Evolutionary conservation across 179 eudicot genomes (phyloP), one percentile per base, ranked within the genome.

Genomic region (Camellia oleifera): DNA sequence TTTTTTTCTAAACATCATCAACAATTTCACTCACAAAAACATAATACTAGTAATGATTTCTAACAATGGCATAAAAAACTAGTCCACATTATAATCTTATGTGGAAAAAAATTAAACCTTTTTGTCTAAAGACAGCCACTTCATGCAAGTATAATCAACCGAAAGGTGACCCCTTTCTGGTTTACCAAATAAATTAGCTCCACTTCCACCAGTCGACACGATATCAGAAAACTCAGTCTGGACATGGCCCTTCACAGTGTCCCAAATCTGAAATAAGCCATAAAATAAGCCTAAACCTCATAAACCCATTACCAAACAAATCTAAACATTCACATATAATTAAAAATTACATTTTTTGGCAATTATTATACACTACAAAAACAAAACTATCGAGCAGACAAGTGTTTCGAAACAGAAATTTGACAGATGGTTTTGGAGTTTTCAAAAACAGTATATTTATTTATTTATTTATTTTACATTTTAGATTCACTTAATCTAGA

Each of bases 141-240:
- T 92, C 98, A 97, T 97, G 77, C 99, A 97, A 44, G 93, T 92
- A 82, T 94, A 97, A 89, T 97, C 98, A 81, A 94, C 86, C 0
- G 99, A 97, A 85, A 91, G 94, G 69, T 97, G 98, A 18, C 97
- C 97, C 77, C 86, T 85, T 78, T 89, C 92, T 3, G 89, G 83
- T 78, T 91, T 91, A 42, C 82, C 84, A 11, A 91, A 87, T 75
- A 92, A 82, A 80, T 87, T 77, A 0, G 82, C 14, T 45, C 82
- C 93, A 56, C 83, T 17, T 45, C 82, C 93, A 56, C 83, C 90
- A 0, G 80, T 67, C 45, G 89, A 86, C 45, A 66, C 88, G 48
- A 94, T 85, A 75, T 92, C 92, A 0, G 97, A 82, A 82, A 97
- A 91, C 77, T 97, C 99, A 5, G 96, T 91, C 83, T 97, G 99